phyloP scores from a whole-genome alignment of 495 filamentous ascomycete genomes.

The Cercophora sp. region DNA sequence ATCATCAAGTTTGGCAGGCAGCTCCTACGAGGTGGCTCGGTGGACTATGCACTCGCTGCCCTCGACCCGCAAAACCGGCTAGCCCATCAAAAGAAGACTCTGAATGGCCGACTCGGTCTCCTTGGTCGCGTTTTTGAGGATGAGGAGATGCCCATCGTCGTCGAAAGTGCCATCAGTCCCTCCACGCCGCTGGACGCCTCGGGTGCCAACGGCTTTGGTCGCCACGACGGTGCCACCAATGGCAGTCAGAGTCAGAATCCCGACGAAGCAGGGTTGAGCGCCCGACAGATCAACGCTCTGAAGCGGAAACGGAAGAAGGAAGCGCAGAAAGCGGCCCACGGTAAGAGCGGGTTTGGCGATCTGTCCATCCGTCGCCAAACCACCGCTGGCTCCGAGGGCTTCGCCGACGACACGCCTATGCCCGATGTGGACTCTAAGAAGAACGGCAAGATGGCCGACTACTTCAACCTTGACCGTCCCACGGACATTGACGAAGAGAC shows the following conservation, averaged over 20 bases:
- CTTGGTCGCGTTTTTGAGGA: constrained; percentile 76
- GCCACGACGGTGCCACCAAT: constrained; percentile 30
- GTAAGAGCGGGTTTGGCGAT: constrained; percentile 76
- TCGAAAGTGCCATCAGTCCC: constrained; percentile 35
- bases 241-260: constrained; percentile 32
- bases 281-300: constrained; percentile 86
- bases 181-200: constrained; percentile 38
- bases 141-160: constrained; percentile 60
- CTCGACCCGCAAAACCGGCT: constrained; percentile 78
- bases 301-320: constrained; percentile 86
- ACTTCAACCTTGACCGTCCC: constrained; percentile 77
- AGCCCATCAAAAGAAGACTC: constrained; percentile 80
- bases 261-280: constrained; percentile 75
- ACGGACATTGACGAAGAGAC: constrained; percentile 75
- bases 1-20: constrained; percentile 78
- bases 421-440: constrained; percentile 59
- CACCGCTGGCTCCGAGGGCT: constrained; percentile 44
- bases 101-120: constrained; percentile 78
- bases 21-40: constrained; percentile 75
- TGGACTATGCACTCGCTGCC: constrained; percentile 74
- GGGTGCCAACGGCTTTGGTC: constrained; percentile 39
- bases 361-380: constrained; percentile 67
- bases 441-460: constrained; percentile 75
- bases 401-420: constrained; percentile 54
- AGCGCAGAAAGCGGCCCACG: constrained; percentile 70